Evolutionary conservation across 2,329 filamentous ascomycete genomes (phyloP), one percentile per base, ranked within the genome.

Genomic region (Periconia digitata): DNA sequence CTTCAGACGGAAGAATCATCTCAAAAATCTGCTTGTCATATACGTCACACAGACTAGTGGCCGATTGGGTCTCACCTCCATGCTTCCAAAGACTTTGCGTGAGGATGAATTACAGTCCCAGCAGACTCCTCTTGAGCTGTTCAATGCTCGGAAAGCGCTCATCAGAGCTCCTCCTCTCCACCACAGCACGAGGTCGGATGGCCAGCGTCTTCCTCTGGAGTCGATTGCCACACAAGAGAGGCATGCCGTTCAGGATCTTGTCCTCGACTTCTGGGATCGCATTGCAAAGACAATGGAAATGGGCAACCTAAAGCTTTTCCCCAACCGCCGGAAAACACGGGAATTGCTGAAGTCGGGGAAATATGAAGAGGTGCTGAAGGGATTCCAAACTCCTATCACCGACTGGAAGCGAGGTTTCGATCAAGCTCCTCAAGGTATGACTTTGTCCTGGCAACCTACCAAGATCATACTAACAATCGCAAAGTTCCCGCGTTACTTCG

Each of bases 41-140:
- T 97, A 97, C 67, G 84, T 95, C 35, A 92, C 90, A 1, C 92
- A 97, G 71, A 86, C 95, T n/a, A 92, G 91, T 53, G 94, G 92
- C 16, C 85, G 94, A 16, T 80, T 99, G 10, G 92, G 91, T 1
- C 89, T 95, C 77, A 95, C 91, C 0, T 95, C 90, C 43, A 96
- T 96, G 90, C 86, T 96, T 2, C 91, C 92, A 2, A 70, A 71
- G 44, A 60, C 69, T 17, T 61, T 69, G 35, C 61, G 62, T 13
- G 62, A 65, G 17, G 59, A 64, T 43, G 61, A 59, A 20, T 43
- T 64, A 7, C 47, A 52, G 3, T 50, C 59, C 17, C 56, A 62
- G 0, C 62, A 59, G 8, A 68, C 66, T 0, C 67, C 69, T 2
- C 62, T 66, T 12, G 61, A 71, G 40, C 46, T 66, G 18, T 70